These are phyloP conservation scores for Meira nashicola DNA, from an alignment of 1,284 basidiomycete species.

Conservation along the genomic window DNA sequence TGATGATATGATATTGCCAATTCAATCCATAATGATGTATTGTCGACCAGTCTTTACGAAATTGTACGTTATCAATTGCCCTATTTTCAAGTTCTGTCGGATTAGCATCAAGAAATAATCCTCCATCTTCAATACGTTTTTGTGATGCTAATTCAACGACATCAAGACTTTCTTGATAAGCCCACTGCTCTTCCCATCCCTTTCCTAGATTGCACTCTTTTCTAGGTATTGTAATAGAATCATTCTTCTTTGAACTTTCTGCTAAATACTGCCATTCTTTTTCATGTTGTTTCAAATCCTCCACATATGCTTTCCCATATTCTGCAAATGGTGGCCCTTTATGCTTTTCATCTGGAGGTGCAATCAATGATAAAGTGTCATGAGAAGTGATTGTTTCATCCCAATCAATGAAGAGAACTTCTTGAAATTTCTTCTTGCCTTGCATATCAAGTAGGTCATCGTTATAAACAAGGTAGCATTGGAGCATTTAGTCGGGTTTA, in stretches of 20 bases:
- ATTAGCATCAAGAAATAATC: constrained; percentile 29
- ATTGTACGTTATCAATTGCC: not conserved
- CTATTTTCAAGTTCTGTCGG: constrained; percentile 11
- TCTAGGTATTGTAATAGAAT: not conserved
- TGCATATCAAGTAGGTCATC: not conserved
- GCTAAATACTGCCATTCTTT: not conserved
- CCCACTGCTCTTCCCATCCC: constrained; percentile 16
- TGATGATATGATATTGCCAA: constrained; percentile 30
- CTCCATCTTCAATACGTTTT: constrained; percentile 23
- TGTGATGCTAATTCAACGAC: constrained; percentile 29
- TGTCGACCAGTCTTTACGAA: not conserved
- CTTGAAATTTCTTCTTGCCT: constrained; percentile 7
- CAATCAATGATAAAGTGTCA: constrained; percentile 44
- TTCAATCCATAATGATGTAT: too few species aligned
- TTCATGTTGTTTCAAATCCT: constrained; percentile 19
- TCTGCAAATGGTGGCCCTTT: constrained; percentile 22
- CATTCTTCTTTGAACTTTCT: not conserved
- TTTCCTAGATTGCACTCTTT: too few species aligned
- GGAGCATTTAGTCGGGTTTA: too few species aligned
- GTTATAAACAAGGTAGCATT: too few species aligned
- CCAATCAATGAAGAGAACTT: constrained; percentile 42
- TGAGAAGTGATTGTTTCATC: constrained; percentile 47
- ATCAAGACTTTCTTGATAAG: constrained; percentile 24
- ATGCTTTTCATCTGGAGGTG: constrained; percentile 23
- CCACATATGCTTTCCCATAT: constrained; percentile 32